Base-by-base conservation (phyloP, 495 filamentous ascomycete genomes). In the Diplogelasinospora grovesii region DNA sequence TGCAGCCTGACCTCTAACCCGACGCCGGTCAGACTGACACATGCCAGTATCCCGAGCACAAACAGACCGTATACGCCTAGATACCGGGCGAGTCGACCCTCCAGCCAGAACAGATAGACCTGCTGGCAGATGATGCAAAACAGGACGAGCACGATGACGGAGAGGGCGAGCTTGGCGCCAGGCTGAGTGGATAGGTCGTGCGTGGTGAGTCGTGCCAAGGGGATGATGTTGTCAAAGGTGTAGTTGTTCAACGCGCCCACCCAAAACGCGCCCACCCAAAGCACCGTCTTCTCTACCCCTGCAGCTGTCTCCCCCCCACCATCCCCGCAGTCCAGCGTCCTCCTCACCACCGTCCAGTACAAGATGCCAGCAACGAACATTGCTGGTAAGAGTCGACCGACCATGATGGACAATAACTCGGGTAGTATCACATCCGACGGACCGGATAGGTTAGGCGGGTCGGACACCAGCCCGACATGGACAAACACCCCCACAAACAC, bases 1-100 rank as follows among this genome's bases (percentile, higher is more conserved):
- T 98, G 92, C 43, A 98, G 92, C n/a, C 92, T 77, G 29, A 98
- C 73, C 36, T 77, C 82, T 2, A 93, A 78, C n/a, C n/a, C n/a
- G n/a, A n/a, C n/a, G 15, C 75, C 74, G 0, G 90, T 89, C 2
- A 95, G 63, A 1, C 73, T 71, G 2, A 88, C 66, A 23, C 82
- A 68, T 39, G 87, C 63, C 33, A 86, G 32, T 19, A 86, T 74
- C 0, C 66, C 60, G 1, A 65, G 49, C 39, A 83, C 68, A 25
- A 85, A 68, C 5, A 77, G 46, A 3, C 50, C 60, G 50, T 96
- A 96, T 3, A 95, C 64, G 24, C 75, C 75, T 7, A 92, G 64
- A 48, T 85, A 86, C 8, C 64, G 69, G 2, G 78, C 71, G 22
- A 92, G 66, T 7, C 81, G 66, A 0, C 78, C 83, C 36, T 85